Base-by-base conservation (phyloP, 2,329 filamentous ascomycete genomes). In the Claviceps pusilla region DNA sequence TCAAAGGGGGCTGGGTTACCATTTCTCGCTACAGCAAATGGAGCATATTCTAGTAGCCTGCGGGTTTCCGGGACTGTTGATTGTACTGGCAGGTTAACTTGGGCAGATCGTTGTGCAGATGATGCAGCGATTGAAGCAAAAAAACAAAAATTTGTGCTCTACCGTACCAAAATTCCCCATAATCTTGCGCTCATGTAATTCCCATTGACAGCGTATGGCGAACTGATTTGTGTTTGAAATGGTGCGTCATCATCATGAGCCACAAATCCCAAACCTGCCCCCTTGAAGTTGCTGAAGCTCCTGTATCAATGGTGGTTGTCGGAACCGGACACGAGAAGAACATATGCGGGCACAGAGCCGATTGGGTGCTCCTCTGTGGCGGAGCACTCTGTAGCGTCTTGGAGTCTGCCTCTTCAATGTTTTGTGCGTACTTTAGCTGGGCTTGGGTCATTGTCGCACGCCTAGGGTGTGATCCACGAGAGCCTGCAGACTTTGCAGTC, bases 31-130 rank as follows among this genome's bases (percentile, higher is more conserved):
- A 60, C 60, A 57, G 61, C 55, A 55, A 57, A 56, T 61, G 64
- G 60, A 24, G 65, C 63, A 61, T 62, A 63, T 61, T 62, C 58
- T 60, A 57, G 59, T 59, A 60, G 55, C 59, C 58, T 59, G 52
- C 59, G 56, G 58, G 60, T 60, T 63, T 61, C 11, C 58, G 12
- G 52, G 6, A 29, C 19, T 29, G 39, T 49, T 28, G 62, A 65
- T 60, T 63, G 64, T 59, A 64, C 60, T 60, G 59, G 63, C 58
- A 63, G 61, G 59, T 62, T 59, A 56, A 46, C 54, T 54, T 50
- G 29, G 59, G 57, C 55, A 56, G 49, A 50, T 54, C 50, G 50
- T 54, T 49, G 35, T 54, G 53, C 50, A 54, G 37, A 54, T 54
- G 48, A 53, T 56, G 47, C 55, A 55, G 51, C 53, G 53, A 49